Conservation (phyloP, 192 early-diverging fungal genomes). For the Coemansia sp. region DNA sequence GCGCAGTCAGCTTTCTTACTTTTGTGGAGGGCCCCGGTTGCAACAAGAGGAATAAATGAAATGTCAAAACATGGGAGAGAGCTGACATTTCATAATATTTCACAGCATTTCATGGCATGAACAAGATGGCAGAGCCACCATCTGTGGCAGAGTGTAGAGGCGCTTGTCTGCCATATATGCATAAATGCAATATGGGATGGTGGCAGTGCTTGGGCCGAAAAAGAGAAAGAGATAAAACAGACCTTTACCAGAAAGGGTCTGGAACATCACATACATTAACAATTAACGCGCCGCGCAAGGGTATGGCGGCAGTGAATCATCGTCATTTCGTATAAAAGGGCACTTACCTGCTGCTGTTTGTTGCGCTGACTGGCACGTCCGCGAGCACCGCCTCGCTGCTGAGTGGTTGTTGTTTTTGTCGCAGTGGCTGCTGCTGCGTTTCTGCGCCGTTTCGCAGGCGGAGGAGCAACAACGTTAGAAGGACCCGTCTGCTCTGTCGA, state of each 20-base stretch:
- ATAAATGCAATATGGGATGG: too few relatives aligned
- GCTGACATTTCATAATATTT: too few relatives aligned
- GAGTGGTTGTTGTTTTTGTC: constrained; percentile 21
- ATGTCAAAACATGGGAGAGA: too few relatives aligned
- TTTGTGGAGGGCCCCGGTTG: too few relatives aligned
- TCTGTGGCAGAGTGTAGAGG: too few relatives aligned
- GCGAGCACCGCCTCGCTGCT: constrained; percentile 19
- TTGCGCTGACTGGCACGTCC: constrained; percentile 40
- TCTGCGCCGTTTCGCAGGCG: constrained; percentile 41
- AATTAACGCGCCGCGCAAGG: not conserved
- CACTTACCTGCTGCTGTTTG: constrained; percentile 43
- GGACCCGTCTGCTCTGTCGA: constrained; percentile 19
- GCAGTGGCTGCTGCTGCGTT: constrained; percentile 26
- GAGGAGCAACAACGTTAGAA: constrained; percentile 7
- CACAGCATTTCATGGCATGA: too few relatives aligned
- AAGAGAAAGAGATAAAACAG: too few relatives aligned
- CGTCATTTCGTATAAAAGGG: not conserved
- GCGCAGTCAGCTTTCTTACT: too few relatives aligned
- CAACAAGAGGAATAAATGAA: too few relatives aligned
- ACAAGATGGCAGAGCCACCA: too few relatives aligned
- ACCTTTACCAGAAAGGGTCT: not conserved
- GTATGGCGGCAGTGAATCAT: not conserved
- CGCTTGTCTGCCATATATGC: too few relatives aligned
- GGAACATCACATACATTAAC: constrained; percentile 4
- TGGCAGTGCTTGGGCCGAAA: too few relatives aligned